phyloP scores from a whole-genome alignment of 345 rosid genomes.

The Eutrema japonicum region DNA sequence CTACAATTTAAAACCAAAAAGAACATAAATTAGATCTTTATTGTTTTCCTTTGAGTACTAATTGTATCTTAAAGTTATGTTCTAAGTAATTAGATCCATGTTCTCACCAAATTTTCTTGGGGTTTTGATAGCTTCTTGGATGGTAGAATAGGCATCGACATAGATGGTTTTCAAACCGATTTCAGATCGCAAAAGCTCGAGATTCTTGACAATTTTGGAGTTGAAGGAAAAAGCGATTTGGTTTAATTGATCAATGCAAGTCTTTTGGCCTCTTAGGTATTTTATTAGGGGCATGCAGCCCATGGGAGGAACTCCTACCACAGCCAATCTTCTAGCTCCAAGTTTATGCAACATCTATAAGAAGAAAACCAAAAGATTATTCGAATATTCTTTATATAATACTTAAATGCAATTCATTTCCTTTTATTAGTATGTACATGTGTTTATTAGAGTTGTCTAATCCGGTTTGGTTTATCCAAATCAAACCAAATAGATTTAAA shows the following conservation, averaged over 20 bases:
- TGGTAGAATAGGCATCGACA: conserved; percentile 55
- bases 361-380: background rate
- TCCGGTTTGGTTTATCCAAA: background rate
- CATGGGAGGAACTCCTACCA: conserved; percentile 86
- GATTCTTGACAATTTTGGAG: conserved; percentile 51
- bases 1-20: conserved; percentile 40
- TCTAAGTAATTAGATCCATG: background rate
- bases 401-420: background rate
- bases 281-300: conserved; percentile 87
- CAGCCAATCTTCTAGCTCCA: conserved; percentile 64
- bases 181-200: conserved; percentile 42
- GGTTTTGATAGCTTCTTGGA: conserved; percentile 53
- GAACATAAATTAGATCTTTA: background rate
- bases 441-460: background rate
- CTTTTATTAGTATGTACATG: background rate
- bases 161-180: conserved; percentile 57
- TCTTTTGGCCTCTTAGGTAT: conserved; percentile 52
- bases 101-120: conserved; percentile 63
- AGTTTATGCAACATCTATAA: conserved; percentile 62
- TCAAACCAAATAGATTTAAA: background rate
- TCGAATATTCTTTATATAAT: background rate
- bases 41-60: background rate
- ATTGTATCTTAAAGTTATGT: background rate
- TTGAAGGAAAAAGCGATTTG: conserved; percentile 56
- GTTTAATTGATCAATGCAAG: conserved; percentile 62